These are phyloP conservation scores for Pogostemon cablin DNA, from an alignment of 257 asterid species.

Conservation along the genomic window DNA sequence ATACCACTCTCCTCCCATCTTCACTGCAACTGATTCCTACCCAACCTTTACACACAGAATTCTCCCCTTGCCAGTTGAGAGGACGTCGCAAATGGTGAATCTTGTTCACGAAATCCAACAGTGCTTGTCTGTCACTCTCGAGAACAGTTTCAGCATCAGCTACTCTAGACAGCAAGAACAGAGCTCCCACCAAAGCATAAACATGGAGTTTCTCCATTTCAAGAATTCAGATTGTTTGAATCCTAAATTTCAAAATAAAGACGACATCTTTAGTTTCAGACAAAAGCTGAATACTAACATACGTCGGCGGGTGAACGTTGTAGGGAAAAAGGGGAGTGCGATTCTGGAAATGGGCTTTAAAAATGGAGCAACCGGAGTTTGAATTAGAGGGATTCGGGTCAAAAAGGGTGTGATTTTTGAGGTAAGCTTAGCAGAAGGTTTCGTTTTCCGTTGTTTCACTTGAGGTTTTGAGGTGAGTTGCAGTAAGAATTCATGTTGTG, in stretches of 20 bases:
- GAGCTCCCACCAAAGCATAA: conserved; percentile 39
- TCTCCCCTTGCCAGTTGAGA: conserved; percentile 64
- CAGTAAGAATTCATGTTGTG: conserved; percentile 17
- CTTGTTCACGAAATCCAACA: conserved; percentile 64
- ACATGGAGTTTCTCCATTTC: conserved; percentile 52
- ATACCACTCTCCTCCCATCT: conserved; percentile 73
- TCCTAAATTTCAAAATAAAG: conserved; percentile 34
- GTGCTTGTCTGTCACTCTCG: conserved; percentile 75
- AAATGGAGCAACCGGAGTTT: conserved; percentile 51
- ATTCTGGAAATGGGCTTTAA: conserved; percentile 49
- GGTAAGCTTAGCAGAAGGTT: conserved; percentile 39
- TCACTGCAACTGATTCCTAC: conserved; percentile 76
- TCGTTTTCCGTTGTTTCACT: too few relatives aligned
- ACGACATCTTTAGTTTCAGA: conserved; percentile 27
- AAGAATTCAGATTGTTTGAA: conserved; percentile 2
- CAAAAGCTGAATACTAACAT: conserved; percentile 38
- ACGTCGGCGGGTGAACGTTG: conserved; percentile 47
- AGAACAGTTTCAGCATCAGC: conserved; percentile 41
- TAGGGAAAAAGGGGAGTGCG: conserved; percentile 53
- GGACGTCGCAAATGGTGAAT: conserved; percentile 56
- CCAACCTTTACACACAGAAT: conserved; percentile 79
- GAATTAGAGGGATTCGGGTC: conserved; percentile 49
- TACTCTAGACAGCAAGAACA: conserved; percentile 34
- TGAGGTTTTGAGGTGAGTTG: conserved; percentile 41
- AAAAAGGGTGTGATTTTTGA: conserved; percentile 41